Evolutionary conservation across 139 green algal genomes (phyloP).

Genomic region (Coccomyxa sp.): DNA sequence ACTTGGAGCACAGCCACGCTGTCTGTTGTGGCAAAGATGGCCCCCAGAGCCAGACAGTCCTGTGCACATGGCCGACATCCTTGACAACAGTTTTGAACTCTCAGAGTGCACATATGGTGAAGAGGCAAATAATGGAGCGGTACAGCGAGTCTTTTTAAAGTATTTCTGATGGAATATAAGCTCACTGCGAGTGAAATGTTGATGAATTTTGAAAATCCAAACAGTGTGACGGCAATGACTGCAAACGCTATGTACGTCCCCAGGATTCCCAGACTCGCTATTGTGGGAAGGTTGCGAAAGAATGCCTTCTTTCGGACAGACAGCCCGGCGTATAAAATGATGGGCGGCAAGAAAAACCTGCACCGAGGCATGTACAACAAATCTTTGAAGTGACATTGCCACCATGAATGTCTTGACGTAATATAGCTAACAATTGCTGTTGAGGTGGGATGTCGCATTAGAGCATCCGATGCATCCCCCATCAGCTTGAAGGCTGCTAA

Average conservation of each 20-base stretch:
- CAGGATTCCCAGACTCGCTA: constrained; percentile 60
- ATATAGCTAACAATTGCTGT: too few relatives aligned
- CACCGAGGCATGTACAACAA: too few relatives aligned
- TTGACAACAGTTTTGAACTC: neutral
- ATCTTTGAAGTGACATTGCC: too few relatives aligned
- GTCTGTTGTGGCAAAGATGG: constrained; percentile 86
- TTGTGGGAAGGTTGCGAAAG: constrained; percentile 62
- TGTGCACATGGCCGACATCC: neutral
- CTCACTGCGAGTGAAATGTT: constrained; percentile 14
- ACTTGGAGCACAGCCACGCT: constrained; percentile 82
- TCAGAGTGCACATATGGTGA: neutral
- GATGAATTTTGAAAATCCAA: neutral
- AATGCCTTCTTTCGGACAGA: constrained; percentile 80
- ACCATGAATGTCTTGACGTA: too few relatives aligned
- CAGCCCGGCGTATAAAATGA: constrained; percentile 79
- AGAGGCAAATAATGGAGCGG: neutral
- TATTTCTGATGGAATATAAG: neutral
- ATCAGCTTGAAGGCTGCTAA: too few relatives aligned
- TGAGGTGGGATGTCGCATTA: too few relatives aligned
- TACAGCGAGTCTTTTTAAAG: neutral
- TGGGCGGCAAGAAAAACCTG: constrained; percentile 65
- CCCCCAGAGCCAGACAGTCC: constrained; percentile 70
- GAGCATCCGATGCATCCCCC: too few relatives aligned
- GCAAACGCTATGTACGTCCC: constrained; percentile 56
- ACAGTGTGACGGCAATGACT: constrained; percentile 13